These are phyloP conservation scores for Salix koriyanagi DNA, from an alignment of 345 rosid genomes.

Conservation along the genomic window DNA sequence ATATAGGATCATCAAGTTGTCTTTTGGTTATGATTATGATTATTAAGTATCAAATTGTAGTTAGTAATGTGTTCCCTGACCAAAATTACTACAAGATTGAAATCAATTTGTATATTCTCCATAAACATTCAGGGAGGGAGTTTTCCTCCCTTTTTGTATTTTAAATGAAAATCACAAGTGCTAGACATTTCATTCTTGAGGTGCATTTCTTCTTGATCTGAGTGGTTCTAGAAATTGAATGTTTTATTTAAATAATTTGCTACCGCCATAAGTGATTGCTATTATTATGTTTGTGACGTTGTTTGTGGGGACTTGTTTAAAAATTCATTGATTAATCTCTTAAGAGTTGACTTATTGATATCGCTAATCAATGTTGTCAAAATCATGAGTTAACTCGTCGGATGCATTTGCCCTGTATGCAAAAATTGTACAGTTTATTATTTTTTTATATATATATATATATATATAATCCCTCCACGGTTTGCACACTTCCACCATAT, in stretches of 20 bases:
- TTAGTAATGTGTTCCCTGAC: background rate
- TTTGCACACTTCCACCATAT: background rate
- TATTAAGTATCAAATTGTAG: background rate
- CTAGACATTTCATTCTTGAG: background rate
- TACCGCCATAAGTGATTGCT: background rate
- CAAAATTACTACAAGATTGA: background rate
- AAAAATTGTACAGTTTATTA: too few relatives aligned
- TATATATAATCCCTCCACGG: too few relatives aligned
- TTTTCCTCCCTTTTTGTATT: background rate
- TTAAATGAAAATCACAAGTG: background rate
- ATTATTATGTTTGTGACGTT: too few relatives aligned
- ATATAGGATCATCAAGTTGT: background rate
- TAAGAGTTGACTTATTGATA: too few relatives aligned
- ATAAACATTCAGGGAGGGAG: background rate
- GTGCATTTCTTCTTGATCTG: background rate
- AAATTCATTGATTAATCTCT: too few relatives aligned
- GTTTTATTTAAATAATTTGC: background rate
- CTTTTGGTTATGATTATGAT: background rate
- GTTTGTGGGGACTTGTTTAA: too few relatives aligned
- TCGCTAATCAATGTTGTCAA: too few relatives aligned
- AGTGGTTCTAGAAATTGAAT: too few relatives aligned
- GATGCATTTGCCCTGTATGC: too few relatives aligned
- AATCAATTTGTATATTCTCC: background rate
- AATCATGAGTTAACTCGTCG: too few relatives aligned
- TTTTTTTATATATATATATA: too few relatives aligned